phyloP scores from a whole-genome alignment of 2,329 filamentous ascomycete species.

The Bertia moriformis region DNA sequence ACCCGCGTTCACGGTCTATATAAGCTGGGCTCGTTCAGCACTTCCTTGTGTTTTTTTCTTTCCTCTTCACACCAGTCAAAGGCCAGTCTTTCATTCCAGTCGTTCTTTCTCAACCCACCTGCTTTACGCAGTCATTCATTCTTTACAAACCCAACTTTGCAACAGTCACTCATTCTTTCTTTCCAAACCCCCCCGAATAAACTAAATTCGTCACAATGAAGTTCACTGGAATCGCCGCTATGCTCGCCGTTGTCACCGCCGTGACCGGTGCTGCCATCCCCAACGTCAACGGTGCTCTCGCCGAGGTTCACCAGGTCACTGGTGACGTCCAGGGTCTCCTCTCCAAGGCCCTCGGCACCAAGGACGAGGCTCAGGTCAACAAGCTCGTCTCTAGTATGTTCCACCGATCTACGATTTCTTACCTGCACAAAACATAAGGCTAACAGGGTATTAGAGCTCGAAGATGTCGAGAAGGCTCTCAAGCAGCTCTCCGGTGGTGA shows the following conservation, averaged over 20 bases:
- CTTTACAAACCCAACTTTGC: conserved; percentile 10
- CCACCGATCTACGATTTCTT: neutral
- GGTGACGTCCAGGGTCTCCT: conserved; percentile 3
- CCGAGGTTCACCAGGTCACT: conserved; percentile 6
- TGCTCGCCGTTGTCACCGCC: conserved; percentile 14
- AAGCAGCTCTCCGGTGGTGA: neutral
- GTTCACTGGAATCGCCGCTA: conserved; percentile 16
- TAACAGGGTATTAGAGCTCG: neutral
- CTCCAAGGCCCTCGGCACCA: neutral
- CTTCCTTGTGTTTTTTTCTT: too few relatives aligned
- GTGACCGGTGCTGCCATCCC: conserved; percentile 14
- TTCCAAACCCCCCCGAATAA: conserved; percentile 8
- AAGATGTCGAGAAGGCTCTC: neutral
- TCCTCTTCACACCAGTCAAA: neutral
- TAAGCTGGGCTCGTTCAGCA: too few relatives aligned
- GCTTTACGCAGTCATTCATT: too few relatives aligned
- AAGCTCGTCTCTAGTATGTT: neutral
- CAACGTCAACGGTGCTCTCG: conserved; percentile 4
- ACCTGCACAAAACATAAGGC: neutral
- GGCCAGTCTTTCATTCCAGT: neutral
- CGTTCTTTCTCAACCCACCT: neutral
- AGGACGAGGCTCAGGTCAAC: neutral
- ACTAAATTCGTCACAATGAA: conserved; percentile 15
- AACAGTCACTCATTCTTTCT: neutral
- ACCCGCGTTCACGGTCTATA: too few relatives aligned